Evolutionary conservation across 257 asterid genomes (phyloP).

Genomic region (Rauvolfia tetraphylla): DNA sequence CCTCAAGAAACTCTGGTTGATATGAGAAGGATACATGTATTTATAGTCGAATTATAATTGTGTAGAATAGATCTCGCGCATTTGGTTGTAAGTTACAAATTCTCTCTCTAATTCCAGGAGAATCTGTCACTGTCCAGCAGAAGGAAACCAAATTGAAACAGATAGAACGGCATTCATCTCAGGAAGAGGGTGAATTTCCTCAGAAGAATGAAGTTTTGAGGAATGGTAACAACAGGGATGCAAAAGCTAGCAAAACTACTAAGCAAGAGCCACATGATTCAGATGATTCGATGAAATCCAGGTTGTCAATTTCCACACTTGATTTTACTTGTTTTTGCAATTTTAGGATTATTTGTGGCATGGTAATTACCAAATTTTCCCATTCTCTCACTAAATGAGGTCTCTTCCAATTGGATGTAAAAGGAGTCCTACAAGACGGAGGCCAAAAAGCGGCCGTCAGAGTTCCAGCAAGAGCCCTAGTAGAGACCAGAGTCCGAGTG

Average conservation of each 20-base stretch:
- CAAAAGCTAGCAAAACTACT: constrained; percentile 29
- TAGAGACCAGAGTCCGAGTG: constrained; percentile 32
- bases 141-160: constrained; percentile 32
- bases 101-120: constrained; percentile 27
- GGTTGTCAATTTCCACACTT: constrained; percentile 31
- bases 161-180: constrained; percentile 33
- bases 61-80: neutral
- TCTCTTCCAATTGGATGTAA: constrained; percentile 16
- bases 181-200: constrained; percentile 63
- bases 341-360: neutral
- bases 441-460: constrained; percentile 33
- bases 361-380: neutral
- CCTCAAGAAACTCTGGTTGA: neutral
- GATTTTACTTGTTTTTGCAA: constrained; percentile 1
- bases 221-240: constrained; percentile 41
- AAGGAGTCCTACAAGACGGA: constrained; percentile 51
- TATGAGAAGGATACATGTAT: constrained; percentile 4
- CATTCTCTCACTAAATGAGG: neutral
- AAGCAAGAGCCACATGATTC: constrained; percentile 18
- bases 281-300: constrained; percentile 50
- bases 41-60: neutral
- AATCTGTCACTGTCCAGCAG: constrained; percentile 30
- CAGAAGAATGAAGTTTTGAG: constrained; percentile 36
- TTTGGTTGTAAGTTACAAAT: constrained; percentile 23
- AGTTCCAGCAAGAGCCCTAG: constrained; percentile 44